These are phyloP conservation scores for Paramecium primaurelia DNA, from an alignment of 73 alveolate species.

Conservation along the genomic window DNA sequence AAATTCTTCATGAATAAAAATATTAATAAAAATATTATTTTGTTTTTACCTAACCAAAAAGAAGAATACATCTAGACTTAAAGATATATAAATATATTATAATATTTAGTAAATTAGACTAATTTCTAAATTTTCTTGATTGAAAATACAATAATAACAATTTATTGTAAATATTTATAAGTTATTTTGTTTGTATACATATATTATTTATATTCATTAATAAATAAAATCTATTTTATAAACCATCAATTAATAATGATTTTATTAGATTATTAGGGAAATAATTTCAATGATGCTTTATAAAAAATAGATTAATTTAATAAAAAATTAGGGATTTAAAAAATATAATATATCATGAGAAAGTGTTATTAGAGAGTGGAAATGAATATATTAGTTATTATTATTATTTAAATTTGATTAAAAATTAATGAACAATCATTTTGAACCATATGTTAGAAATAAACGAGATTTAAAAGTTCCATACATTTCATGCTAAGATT, in stretches of 20 bases:
- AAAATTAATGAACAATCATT: slow-evolving; percentile 26
- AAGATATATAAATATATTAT: no score
- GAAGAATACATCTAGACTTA: no score
- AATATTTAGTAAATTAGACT: no score
- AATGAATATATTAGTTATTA: background rate
- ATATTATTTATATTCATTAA: no score
- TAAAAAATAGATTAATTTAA: background rate
- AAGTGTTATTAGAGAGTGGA: background rate
- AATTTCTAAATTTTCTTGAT: no score
- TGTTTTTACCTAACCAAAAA: background rate
- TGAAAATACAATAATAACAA: no score
- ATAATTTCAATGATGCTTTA: background rate
- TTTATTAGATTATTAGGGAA: background rate
- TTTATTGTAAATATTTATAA: no score
- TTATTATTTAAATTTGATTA: background rate
- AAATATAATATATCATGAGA: background rate
- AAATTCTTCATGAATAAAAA: background rate
- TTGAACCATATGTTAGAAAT: slow-evolving; percentile 47
- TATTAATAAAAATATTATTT: no score
- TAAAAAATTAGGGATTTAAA: background rate
- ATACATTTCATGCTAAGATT: slow-evolving; percentile 21
- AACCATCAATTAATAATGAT: background rate
- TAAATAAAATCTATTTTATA: background rate
- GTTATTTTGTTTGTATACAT: no score
- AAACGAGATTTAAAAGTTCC: slow-evolving; percentile 45